phyloP scores from a whole-genome alignment of 1,284 basidiomycete genomes.

The Puccinia horiana region DNA sequence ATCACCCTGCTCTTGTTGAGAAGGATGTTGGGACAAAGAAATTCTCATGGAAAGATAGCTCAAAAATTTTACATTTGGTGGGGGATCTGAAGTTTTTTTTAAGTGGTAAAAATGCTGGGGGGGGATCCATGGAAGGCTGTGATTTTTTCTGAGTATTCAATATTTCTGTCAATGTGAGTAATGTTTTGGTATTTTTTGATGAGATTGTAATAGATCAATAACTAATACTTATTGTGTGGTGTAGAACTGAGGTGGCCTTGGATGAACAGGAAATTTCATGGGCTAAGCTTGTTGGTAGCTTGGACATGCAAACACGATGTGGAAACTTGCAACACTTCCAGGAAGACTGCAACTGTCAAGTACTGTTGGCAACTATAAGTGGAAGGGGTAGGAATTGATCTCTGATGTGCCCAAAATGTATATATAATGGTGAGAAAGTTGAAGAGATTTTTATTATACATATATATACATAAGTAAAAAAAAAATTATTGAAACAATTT shows the following conservation, averaged over 20 bases:
- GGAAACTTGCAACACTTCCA: not conserved
- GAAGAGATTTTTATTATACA: not conserved
- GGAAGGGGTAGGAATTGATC: not conserved
- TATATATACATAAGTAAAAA: too few species aligned
- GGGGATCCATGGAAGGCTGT: not conserved
- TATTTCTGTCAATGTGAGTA: not conserved
- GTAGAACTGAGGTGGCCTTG: not conserved
- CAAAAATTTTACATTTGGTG: too few species aligned
- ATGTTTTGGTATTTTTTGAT: not conserved
- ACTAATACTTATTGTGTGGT: not conserved
- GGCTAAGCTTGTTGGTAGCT: not conserved
- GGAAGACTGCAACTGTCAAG: too few species aligned
- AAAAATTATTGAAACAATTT: not conserved
- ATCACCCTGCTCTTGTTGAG: not conserved
- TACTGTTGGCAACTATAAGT: too few species aligned
- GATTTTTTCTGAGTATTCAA: not conserved
- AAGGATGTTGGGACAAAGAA: not conserved
- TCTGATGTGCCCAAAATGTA: not conserved
- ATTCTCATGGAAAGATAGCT: not conserved
- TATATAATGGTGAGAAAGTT: not conserved
- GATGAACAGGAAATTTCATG: not conserved
- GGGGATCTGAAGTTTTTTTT: not conserved
- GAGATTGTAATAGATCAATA: not conserved
- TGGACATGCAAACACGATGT: not conserved
- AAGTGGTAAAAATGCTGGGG: too few species aligned